Percentiles rank a stretch among this genome's conserved stretches.
Conservation (phyloP, 2,329 filamentous ascomycete species). For the Fusarium praegraminearum region DNA sequence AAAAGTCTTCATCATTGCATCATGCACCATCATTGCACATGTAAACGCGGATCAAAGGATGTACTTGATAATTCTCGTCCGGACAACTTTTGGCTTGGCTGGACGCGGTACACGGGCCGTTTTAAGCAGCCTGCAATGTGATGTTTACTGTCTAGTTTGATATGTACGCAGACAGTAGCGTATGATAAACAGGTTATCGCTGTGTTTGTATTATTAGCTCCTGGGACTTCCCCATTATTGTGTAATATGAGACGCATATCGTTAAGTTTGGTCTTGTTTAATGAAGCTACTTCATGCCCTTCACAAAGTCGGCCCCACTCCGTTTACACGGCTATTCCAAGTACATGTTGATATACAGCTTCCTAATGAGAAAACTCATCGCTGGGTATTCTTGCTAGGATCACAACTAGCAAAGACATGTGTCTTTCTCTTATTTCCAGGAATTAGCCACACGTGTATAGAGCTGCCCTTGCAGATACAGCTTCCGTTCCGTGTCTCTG, state of each 20-base stretch:
- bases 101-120: slow-evolving; percentile 28
- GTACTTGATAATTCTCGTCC: slow-evolving; percentile 13
- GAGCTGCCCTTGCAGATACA: slow-evolving; percentile 36
- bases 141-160: slow-evolving; percentile 15
- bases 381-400: slow-evolving; percentile 15
- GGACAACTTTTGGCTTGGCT: slow-evolving; percentile 1
- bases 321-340: slow-evolving; percentile 10
- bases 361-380: slow-evolving; percentile 15
- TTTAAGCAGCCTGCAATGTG: slow-evolving; percentile 21
- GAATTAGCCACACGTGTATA: slow-evolving; percentile 36
- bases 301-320: slow-evolving; percentile 14
- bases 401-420: slow-evolving; percentile 14
- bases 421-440: slow-evolving; percentile 43
- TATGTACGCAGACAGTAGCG: slow-evolving; percentile 4
- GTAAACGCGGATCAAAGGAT: slow-evolving; percentile 6
- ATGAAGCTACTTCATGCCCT: slow-evolving; percentile 21
- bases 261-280: slow-evolving; percentile 5
- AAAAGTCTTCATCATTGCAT: slow-evolving; percentile 34
- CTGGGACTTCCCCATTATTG: not conserved
- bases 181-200: slow-evolving; percentile 15
- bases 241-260: not conserved
- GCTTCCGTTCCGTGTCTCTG: slow-evolving; percentile 15
- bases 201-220: slow-evolving; percentile 13
- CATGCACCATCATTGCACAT: slow-evolving; percentile 36
- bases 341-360: not conserved